Conservation (phyloP, 176 grass and related monocot species). For the Ensete glaucum region DNA sequence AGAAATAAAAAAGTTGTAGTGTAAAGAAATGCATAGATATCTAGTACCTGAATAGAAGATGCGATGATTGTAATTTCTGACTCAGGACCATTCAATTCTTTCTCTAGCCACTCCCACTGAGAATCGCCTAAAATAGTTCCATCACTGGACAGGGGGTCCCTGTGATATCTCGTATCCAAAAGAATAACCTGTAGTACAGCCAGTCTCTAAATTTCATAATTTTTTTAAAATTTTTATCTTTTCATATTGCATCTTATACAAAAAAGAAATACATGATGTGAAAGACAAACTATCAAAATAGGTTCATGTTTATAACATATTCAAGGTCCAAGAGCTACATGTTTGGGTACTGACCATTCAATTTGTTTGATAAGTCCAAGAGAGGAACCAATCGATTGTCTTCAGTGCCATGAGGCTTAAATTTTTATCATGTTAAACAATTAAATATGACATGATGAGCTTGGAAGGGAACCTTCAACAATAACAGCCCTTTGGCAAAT, state of each 20-base stretch:
- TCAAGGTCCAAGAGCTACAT: not conserved
- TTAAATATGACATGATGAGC: not conserved
- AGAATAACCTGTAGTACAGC: constrained; percentile 53
- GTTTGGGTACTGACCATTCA: not conserved
- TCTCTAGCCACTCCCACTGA: constrained; percentile 87
- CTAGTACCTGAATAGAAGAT: constrained; percentile 81
- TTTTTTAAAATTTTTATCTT: not conserved
- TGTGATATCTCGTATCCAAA: constrained; percentile 95
- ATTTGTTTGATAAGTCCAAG: not conserved
- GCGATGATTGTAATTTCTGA: constrained; percentile 84
- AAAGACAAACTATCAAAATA: not conserved
- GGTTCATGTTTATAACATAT: not conserved
- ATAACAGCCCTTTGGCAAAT: constrained; percentile 7
- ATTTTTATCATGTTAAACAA: not conserved
- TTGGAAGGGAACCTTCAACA: not conserved
- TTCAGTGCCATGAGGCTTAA: too few species aligned
- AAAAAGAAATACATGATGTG: not conserved
- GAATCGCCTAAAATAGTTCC: constrained; percentile 81
- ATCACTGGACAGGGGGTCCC: constrained; percentile 72
- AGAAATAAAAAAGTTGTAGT: not conserved
- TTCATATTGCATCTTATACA: not conserved
- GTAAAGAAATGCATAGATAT: constrained; percentile 9
- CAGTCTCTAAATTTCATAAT: not conserved
- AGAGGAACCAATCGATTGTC: not conserved
- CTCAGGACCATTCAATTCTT: constrained; percentile 58